Base-by-base conservation (phyloP, 2,329 filamentous ascomycete genomes). In the Apiospora phragmitis region DNA sequence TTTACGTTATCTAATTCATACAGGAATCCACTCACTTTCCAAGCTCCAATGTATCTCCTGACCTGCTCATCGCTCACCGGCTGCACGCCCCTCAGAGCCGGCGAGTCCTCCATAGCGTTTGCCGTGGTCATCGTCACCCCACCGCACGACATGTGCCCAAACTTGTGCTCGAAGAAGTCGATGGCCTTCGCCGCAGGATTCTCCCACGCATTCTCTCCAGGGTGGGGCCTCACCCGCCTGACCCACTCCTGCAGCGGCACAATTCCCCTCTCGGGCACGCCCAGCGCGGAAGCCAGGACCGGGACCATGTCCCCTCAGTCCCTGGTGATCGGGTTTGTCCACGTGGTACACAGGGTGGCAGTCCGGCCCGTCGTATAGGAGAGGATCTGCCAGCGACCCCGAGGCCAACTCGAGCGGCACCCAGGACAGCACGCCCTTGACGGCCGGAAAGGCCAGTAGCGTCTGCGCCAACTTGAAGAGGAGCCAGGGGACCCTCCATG, bases 401-500 rank as follows among this genome's bases (percentile, higher is more conserved):
- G 78, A 78, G 2, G 78, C 70, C 24, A 72, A 71, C 42, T 87
- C 79, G 6, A 87, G 85, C 0, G 86, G 84, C 0, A 77, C 80
- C 86, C 86, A 88, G 8, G 72, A 81, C 1, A 86, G 65, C 0
- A 70, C 68, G 1, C 84, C 84, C 0, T 77, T 55, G 1, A 87
- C 70, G 18, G 82, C 78, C 0, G 86, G 85, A 4, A 86, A 73
- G 0, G 75, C 79, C 0, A 77, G 76, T 0, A 88, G 71, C 0
- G 82, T 82, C 73, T 88, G 84, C 0, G 83, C 81, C 0, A 83
- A 85, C 75, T 88, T 87, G 69, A 88, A 73, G 35, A 89, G 67
- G 70, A 86, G 86, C 0, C 78, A 73, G 7, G 89, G 77, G 72
- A 88, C 85, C 85, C 73, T 89, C 86, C 35, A 81, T 79, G 0